phyloP scores from a whole-genome alignment of 805 yeast species.

The Grigorovia yakushimaensis region DNA sequence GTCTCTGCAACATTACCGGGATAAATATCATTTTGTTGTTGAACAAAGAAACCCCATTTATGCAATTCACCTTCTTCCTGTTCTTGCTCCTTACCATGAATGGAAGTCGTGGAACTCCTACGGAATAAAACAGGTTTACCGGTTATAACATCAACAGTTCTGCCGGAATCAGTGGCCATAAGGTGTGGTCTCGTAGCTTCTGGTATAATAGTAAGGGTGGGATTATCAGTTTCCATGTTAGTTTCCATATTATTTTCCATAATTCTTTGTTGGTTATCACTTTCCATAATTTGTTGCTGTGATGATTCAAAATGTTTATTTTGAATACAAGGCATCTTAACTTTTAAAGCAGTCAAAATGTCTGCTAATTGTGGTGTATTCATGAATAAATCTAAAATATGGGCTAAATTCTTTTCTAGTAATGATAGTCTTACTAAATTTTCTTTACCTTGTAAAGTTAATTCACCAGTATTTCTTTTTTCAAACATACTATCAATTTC shows the following conservation, averaged over 20 bases:
- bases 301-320: constrained; percentile 8
- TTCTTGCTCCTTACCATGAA: constrained; percentile 61
- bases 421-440: constrained; percentile 57
- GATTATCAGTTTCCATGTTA: background rate
- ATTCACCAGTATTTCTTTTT: constrained; percentile 44
- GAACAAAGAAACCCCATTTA: constrained; percentile 73
- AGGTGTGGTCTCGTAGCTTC: constrained; percentile 43
- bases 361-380: constrained; percentile 19
- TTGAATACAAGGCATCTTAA: constrained; percentile 1
- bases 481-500: constrained; percentile 49
- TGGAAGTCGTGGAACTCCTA: constrained; percentile 52
- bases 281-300: background rate
- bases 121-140: constrained; percentile 65
- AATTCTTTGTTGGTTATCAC: background rate
- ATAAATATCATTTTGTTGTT: constrained; percentile 42
- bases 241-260: background rate
- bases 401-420: constrained; percentile 59
- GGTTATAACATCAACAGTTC: constrained; percentile 54
- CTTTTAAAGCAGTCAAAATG: constrained; percentile 4
- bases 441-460: constrained; percentile 64
- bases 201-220: constrained; percentile 3
- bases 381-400: constrained; percentile 34
- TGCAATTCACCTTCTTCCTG: constrained; percentile 89
- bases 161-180: constrained; percentile 57
- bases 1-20: constrained; percentile 15